Percentiles rank a stretch among this genome's conserved stretches.
These are phyloP conservation scores for Lachancea thermotolerans DNA, from an alignment of 805 yeast genomes.

Conservation along the genomic window DNA sequence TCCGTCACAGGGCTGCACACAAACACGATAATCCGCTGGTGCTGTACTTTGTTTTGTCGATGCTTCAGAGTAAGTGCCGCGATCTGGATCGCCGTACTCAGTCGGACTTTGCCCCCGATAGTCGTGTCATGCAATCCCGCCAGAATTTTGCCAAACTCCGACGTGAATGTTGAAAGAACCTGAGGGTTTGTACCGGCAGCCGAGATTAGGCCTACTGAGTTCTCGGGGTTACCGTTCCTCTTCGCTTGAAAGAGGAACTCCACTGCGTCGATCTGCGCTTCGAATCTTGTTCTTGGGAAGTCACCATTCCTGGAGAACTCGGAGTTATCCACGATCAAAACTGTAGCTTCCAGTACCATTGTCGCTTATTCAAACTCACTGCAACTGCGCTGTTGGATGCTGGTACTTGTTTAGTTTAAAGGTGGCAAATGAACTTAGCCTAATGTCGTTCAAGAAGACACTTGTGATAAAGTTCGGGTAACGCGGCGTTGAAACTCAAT, in stretches of 20 bases:
- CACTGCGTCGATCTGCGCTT: constrained; percentile 87
- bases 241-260: constrained; percentile 81
- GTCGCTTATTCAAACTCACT: neutral
- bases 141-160: constrained; percentile 78
- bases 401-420: neutral
- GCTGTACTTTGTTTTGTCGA: constrained; percentile 89
- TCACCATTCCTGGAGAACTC: constrained; percentile 97
- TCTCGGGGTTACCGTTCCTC: constrained; percentile 85
- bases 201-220: constrained; percentile 84
- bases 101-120: constrained; percentile 60
- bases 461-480: too few relatives aligned
- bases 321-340: constrained; percentile 91
- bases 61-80: constrained; percentile 92
- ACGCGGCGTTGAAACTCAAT: too few relatives aligned
- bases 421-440: constrained; percentile 1
- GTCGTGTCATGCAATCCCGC: constrained; percentile 76
- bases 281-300: constrained; percentile 78
- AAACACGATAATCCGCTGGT: constrained; percentile 82
- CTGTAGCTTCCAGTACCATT: constrained; percentile 95
- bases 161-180: constrained; percentile 82
- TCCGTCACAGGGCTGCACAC: constrained; percentile 73
- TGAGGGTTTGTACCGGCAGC: constrained; percentile 81
- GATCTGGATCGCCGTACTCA: constrained; percentile 82
- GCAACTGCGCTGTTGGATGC: neutral
- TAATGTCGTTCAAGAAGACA: neutral